Percentiles rank a stretch among this genome's conserved stretches.
Conservation (phyloP, 352 stramenopile genomes). For the Peronospora destructor region DNA sequence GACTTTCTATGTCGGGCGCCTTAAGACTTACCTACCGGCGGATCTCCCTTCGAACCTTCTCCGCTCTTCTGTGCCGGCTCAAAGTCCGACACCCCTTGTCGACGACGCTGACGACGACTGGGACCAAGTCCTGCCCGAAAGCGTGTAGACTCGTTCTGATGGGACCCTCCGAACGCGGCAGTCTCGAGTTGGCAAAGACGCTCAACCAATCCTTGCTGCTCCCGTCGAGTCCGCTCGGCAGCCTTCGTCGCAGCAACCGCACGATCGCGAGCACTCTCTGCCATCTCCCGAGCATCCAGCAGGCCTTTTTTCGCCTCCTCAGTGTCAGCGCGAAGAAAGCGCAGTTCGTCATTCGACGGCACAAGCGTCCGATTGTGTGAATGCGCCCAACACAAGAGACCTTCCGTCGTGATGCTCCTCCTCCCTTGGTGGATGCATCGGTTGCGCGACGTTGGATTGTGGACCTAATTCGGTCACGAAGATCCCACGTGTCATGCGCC, state of each 20-base stretch:
- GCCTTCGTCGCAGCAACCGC: not conserved
- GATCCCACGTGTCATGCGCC: not conserved
- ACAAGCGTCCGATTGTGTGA: not conserved
- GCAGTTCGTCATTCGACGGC: not conserved
- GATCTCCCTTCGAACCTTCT: not conserved
- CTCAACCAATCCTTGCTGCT: no score
- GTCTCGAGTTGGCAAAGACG: no score
- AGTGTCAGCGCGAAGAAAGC: not conserved
- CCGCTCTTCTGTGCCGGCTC: not conserved
- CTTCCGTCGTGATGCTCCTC: not conserved
- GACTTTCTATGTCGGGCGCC: slow-evolving; percentile 29
- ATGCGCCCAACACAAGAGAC: not conserved
- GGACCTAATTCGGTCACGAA: not conserved
- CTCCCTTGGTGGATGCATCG: not conserved
- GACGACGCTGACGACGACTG: not conserved
- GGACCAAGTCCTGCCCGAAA: not conserved
- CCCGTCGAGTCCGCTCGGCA: not conserved
- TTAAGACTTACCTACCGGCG: slow-evolving; percentile 16
- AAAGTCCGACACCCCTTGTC: not conserved
- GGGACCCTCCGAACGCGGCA: no score
- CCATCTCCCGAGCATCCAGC: not conserved
- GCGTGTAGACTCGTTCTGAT: not conserved
- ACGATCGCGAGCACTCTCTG: not conserved
- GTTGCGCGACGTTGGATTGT: not conserved
- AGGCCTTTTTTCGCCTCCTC: not conserved